Evolutionary conservation across 345 rosid species (phyloP).

Genomic region (Melaleuca alternifolia): DNA sequence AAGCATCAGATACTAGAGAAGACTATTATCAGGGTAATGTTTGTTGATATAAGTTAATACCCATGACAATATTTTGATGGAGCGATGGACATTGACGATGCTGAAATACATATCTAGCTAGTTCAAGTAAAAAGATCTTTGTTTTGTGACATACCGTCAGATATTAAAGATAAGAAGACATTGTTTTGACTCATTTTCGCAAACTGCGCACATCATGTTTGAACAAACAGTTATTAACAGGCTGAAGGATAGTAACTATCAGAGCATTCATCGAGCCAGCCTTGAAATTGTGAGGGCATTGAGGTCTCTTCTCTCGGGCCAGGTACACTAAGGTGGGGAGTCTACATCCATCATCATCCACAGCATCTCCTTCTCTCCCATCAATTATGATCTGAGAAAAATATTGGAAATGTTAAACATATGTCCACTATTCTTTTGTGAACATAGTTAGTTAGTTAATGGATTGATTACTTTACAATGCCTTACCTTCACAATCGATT

Average conservation of each 20-base stretch:
- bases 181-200: no score
- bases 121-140: no score
- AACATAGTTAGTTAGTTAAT: no score
- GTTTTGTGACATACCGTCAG: no score
- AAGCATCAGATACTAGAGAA: neutral
- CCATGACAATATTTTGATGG: neutral
- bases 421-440: neutral
- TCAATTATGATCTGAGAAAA: conserved; percentile 11
- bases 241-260: neutral
- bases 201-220: no score
- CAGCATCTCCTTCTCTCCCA: conserved; percentile 11
- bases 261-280: conserved; percentile 47
- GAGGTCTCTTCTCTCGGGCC: conserved; percentile 39
- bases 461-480: neutral
- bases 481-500: conserved; percentile 15
- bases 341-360: conserved; percentile 7
- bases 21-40: neutral
- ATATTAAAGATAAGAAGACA: no score
- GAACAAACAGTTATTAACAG: neutral
- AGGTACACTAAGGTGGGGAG: conserved; percentile 33
- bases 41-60: neutral
- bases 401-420: neutral
- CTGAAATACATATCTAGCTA: neutral
- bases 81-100: neutral
- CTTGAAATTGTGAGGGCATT: conserved; percentile 32